Conservation (phyloP, 2,329 filamentous ascomycete genomes). For the Verticillium alfalfae region DNA sequence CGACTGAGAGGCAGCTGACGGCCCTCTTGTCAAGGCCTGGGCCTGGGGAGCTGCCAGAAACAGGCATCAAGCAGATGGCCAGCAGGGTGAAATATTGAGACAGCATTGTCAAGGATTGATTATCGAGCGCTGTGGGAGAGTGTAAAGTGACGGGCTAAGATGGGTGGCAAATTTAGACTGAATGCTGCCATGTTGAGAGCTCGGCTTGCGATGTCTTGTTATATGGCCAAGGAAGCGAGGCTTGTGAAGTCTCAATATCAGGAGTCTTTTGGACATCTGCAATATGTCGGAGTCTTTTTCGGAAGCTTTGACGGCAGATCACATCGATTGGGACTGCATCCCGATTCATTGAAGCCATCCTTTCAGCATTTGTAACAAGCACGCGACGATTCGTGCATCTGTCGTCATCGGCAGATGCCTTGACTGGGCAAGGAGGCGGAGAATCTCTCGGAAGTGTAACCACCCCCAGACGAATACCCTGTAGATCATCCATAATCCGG, state of each 20-base stretch:
- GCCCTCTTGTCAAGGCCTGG: conserved; percentile 14
- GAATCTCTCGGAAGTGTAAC: conserved; percentile 7
- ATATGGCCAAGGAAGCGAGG: not conserved
- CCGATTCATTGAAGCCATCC: not conserved
- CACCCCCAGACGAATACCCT: not conserved
- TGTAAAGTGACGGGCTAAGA: not conserved
- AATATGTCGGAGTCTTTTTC: not conserved
- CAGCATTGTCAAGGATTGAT: not conserved
- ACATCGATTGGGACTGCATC: not conserved
- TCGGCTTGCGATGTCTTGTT: not conserved
- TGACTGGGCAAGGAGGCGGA: conserved; percentile 7
- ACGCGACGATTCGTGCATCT: conserved; percentile 4
- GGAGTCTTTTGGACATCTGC: not conserved
- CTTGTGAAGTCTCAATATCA: not conserved
- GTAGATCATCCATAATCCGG: not conserved
- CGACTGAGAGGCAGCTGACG: conserved; percentile 31
- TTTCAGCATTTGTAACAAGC: not conserved
- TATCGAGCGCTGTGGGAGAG: too few relatives aligned
- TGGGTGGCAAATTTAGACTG: not conserved
- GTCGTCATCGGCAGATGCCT: conserved; percentile 8
- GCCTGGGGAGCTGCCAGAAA: conserved; percentile 5
- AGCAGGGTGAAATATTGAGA: conserved; percentile 6
- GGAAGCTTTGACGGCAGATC: not conserved
- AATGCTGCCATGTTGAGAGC: not conserved
- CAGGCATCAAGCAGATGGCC: conserved; percentile 4